Percentiles rank a stretch among this genome's conserved stretches.
Conservation (phyloP, 1,139 yeast species). For the Sugiyamaella castrensis region DNA sequence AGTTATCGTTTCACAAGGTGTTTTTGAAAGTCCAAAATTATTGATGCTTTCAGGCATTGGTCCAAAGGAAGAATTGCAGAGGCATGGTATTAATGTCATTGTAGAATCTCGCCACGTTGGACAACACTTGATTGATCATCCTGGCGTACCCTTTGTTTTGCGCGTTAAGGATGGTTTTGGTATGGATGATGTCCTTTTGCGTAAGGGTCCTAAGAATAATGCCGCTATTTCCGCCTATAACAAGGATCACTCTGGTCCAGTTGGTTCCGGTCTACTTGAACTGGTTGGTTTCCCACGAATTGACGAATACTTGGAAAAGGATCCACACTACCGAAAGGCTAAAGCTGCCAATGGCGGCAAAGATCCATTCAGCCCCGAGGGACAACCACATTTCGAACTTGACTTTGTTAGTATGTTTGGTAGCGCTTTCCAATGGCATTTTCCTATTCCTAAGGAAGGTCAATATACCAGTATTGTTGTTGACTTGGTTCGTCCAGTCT, state of each 20-base stretch:
- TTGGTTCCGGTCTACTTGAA: constrained; percentile 29
- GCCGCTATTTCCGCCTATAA: constrained; percentile 22
- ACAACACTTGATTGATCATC: constrained; percentile 32
- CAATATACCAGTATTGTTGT: constrained; percentile 27
- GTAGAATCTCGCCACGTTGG: constrained; percentile 33
- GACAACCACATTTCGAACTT: constrained; percentile 31
- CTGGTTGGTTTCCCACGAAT: constrained; percentile 22
- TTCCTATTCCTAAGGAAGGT: constrained; percentile 29
- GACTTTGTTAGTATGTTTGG: constrained; percentile 30
- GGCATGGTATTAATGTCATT: constrained; percentile 28
- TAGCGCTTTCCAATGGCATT: constrained; percentile 32
- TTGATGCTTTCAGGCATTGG: constrained; percentile 34
- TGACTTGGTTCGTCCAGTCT: constrained; percentile 31
- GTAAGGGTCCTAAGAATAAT: constrained; percentile 22
- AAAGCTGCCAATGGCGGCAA: constrained; percentile 30
- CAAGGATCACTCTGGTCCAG: constrained; percentile 23
- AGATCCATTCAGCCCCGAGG: constrained; percentile 29
- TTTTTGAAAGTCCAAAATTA: constrained; percentile 33
- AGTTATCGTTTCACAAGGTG: constrained; percentile 32
- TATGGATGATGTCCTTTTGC: constrained; percentile 25
- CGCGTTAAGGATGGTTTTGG: constrained; percentile 27
- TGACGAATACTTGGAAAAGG: constrained; percentile 27
- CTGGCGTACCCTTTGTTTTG: constrained; percentile 31
- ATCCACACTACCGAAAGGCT: constrained; percentile 21
- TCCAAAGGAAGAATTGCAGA: constrained; percentile 26